Percentiles rank a stretch among this genome's conserved stretches.
Conservation (phyloP, 2,329 filamentous ascomycete genomes). For the Acrodontium crateriforme region DNA sequence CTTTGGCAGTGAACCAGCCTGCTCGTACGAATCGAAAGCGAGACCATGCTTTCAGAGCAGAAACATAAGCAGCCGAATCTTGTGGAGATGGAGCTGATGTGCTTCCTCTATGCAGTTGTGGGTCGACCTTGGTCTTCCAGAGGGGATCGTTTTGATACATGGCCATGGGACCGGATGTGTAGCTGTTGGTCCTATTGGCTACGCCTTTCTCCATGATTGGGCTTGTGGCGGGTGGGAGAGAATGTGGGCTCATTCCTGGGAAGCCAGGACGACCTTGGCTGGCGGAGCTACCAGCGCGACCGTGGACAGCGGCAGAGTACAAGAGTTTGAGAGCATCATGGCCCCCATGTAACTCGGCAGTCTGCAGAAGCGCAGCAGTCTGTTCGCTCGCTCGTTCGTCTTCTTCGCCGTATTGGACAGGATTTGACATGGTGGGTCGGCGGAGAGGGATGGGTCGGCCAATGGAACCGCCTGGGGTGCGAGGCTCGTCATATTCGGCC, state of each 20-base stretch:
- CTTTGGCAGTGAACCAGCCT: constrained; percentile 88
- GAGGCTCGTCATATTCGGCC: constrained; percentile 43
- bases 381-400: constrained; percentile 46
- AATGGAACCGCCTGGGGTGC: constrained; percentile 53
- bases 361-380: constrained; percentile 45
- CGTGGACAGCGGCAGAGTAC: constrained; percentile 41
- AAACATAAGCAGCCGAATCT: constrained; percentile 29
- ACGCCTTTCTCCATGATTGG: constrained; percentile 12
- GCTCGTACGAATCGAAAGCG: constrained; percentile 89
- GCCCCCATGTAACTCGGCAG: constrained; percentile 66
- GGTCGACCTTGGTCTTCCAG: constrained; percentile 10
- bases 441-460: constrained; percentile 53
- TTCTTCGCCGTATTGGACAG: constrained; percentile 30
- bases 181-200: constrained; percentile 8
- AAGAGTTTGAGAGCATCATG: constrained; percentile 86
- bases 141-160: constrained; percentile 10
- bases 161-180: constrained; percentile 8
- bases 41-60: constrained; percentile 77
- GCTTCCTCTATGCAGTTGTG: no score
- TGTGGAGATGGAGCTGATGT: no score
- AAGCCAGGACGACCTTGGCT: constrained; percentile 12
- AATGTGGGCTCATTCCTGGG: constrained; percentile 11
- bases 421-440: constrained; percentile 36
- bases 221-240: constrained; percentile 11
- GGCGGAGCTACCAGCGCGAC: constrained; percentile 21